Evolutionary conservation across 2,329 filamentous ascomycete species (phyloP).

Genomic region (Phialemonium atrogriseum): DNA sequence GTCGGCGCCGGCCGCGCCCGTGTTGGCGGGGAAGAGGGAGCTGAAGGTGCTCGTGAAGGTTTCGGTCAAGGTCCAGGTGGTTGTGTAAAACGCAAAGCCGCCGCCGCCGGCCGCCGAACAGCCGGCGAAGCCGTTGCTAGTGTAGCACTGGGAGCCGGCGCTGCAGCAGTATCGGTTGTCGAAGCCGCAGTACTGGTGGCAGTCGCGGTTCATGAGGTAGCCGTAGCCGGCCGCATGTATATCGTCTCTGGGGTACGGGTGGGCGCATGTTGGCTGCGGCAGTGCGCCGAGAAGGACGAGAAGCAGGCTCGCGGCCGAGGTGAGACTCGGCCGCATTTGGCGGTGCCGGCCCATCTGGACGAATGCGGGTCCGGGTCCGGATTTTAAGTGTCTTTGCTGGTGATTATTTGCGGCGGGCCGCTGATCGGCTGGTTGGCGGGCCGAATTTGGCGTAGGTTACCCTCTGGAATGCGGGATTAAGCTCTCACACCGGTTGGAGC

Average conservation of each 20-base stretch:
- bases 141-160: conserved; percentile 41
- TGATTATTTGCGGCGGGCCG: no score
- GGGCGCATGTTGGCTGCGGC: conserved; percentile 1
- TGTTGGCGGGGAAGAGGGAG: conserved; percentile 37
- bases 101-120: conserved; percentile 30
- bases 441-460: no score
- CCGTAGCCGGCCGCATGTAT: conserved; percentile 39
- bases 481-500: no score
- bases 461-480: no score
- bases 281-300: no score
- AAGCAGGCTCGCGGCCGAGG: background rate
- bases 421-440: no score
- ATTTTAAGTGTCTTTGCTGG: no score
- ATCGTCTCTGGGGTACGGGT: conserved; percentile 42
- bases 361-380: no score
- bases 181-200: conserved; percentile 44
- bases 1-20: conserved; percentile 32
- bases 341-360: no score
- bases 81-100: conserved; percentile 33
- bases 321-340: no score
- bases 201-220: conserved; percentile 41
- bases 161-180: conserved; percentile 49
- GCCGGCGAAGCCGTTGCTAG: conserved; percentile 38
- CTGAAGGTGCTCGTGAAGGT: conserved; percentile 53
- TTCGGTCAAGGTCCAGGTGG: conserved; percentile 53